Evolutionary conservation across 768 basidiomycete species (phyloP).

Genomic region (Rhizopogon vinicolor): DNA sequence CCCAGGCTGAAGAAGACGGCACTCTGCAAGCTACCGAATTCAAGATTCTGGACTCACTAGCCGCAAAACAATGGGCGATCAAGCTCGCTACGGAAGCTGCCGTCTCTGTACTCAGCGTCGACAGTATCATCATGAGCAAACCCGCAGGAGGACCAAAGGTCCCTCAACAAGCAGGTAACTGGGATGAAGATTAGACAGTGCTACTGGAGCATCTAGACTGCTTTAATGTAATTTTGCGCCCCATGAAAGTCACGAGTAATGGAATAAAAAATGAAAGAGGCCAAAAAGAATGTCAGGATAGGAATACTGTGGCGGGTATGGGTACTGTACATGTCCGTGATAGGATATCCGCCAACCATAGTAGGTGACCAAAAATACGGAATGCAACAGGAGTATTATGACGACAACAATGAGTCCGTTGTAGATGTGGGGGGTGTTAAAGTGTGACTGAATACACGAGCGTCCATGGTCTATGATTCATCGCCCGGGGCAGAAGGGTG

Average conservation of each 20-base stretch:
- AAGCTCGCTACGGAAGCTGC: conserved; percentile 90
- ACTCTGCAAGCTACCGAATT: conserved; percentile 58
- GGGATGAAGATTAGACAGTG: conserved; percentile 64
- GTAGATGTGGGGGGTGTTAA: conserved; percentile 4
- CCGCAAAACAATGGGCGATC: conserved; percentile 88
- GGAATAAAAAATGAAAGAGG: conserved; percentile 6
- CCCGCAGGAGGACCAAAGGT: conserved; percentile 38
- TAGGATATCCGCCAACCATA: conserved; percentile 19
- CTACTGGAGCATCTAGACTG: conserved; percentile 10
- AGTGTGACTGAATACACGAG: conserved; percentile 6
- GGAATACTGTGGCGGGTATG: conserved; percentile 6
- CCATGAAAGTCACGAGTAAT: conserved; percentile 17
- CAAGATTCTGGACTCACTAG: conserved; percentile 83
- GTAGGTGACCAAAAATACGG: background rate
- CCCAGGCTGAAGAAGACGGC: conserved; percentile 73
- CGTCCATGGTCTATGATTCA: conserved; percentile 11
- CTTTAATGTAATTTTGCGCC: conserved; percentile 22
- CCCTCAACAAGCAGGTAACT: conserved; percentile 82
- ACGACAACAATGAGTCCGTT: conserved; percentile 19
- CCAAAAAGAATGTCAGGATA: background rate
- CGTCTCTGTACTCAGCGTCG: conserved; percentile 86
- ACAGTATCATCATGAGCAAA: conserved; percentile 97
- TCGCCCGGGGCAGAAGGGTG: conserved; percentile 18
- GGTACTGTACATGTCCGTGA: conserved; percentile 28
- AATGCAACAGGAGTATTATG: conserved; percentile 11